Base-by-base conservation (phyloP, 2,329 filamentous ascomycete species). In the Fusarium abutilonis region DNA sequence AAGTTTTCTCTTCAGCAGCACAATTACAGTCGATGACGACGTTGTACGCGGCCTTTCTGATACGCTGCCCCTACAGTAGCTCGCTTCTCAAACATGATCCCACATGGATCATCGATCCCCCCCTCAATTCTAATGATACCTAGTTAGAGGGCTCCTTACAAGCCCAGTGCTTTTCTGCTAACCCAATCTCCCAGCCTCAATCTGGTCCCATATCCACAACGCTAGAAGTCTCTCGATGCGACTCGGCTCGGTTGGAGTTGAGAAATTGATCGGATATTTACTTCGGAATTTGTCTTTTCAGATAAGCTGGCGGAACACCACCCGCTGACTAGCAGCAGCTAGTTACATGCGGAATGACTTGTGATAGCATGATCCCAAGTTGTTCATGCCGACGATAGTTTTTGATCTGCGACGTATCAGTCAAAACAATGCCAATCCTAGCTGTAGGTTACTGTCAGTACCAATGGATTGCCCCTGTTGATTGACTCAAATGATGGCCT, bases 271-370 rank as follows among this genome's bases (percentile, higher is more conserved):
- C 17, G 13, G 21, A 29, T 36, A 48, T 35, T 31, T n/a, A 17
- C 35, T 35, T 34, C 36, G 13, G 29, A 23, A 49, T 41, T 26
- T 46, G 15, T 48, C 10, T 19, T 58, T 34, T 51, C 57, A 68
- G 53, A 58, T 52, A 61, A 63, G 52, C 51, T 54, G 58, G 58
- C 56, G 58, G 52, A 41, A 52, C 52, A 61, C 66, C 61, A 68
- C 66, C 64, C 64, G 64, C 49, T 38, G 14, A 43, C 56, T 66
- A 66, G 55, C 39, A 56, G 39, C 32, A 39, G 21, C 40, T 14
- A 14, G 38, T 34, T 26, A 36, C 3, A 42, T 36, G 36, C 17
- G 15, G 36, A 19, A 21, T 38, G 42, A 10, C 19, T 49, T 39
- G 3, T 23, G 15, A 42, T 29, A 44, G 31, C 31, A 38, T 39